A percentile compares a stretch with the other conserved stretches of the same genome.
These are phyloP conservation scores for Monarda citriodora DNA, from an alignment of 305 asterid species.

Conservation along the genomic window DNA sequence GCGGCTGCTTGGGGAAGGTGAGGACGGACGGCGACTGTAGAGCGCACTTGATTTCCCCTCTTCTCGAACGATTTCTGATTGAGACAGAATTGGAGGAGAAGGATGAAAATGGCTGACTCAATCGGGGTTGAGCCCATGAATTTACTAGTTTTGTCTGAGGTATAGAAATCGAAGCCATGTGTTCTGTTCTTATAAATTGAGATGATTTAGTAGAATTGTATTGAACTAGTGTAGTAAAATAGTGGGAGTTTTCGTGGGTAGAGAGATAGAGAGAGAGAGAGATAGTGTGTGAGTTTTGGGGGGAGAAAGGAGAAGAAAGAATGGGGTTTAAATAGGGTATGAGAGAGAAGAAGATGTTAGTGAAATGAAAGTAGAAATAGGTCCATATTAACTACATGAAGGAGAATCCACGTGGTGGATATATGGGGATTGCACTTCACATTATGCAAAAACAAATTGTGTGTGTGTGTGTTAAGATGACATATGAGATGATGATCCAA, in stretches of 20 bases:
- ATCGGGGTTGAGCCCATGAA: conserved; percentile 24
- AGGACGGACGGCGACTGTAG: conserved; percentile 41
- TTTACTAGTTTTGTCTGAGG: conserved; percentile 11
- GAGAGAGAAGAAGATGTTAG: neutral
- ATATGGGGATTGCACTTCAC: conserved; percentile 29
- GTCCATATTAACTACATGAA: conserved; percentile 34
- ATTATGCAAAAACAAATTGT: conserved; percentile 3
- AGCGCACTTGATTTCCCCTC: conserved; percentile 32
- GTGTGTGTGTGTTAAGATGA: conserved; percentile 9
- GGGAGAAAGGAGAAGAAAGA: conserved; percentile 18
- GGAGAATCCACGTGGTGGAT: conserved; percentile 67
- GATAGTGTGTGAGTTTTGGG: conserved; percentile 12
- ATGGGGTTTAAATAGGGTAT: conserved; percentile 36
- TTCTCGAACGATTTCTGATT: conserved; percentile 22
- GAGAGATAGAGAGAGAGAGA: conserved; percentile 21
- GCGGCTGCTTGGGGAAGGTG: conserved; percentile 23
- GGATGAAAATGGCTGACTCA: conserved; percentile 9
- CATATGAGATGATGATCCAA: conserved; percentile 23
- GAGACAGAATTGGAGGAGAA: conserved; percentile 25
- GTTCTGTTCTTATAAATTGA: neutral
- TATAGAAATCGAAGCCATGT: conserved; percentile 30
- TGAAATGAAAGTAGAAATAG: conserved; percentile 1
- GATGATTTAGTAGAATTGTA: neutral
- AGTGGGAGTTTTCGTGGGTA: neutral
- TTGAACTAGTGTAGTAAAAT: neutral